phyloP scores from a whole-genome alignment of 805 yeast genomes.

The Ogataea chonburiensis region DNA sequence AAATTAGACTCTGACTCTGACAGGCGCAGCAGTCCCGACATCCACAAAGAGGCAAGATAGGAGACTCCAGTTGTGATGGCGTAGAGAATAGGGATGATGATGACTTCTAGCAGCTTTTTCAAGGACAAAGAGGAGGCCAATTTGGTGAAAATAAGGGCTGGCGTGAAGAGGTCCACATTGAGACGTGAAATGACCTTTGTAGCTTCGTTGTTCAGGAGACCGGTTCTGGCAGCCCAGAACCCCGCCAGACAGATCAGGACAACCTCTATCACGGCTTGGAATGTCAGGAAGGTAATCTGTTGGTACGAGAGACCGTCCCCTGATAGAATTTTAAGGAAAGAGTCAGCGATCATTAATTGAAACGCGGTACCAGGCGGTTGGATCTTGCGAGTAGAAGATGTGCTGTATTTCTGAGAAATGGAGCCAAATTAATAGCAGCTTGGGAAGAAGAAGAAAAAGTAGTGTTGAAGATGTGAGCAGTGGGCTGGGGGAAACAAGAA shows the following conservation, averaged over 20 bases:
- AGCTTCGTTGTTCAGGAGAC: slow-evolving; percentile 66
- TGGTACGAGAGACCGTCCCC: slow-evolving; percentile 23
- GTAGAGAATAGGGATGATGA: slow-evolving; percentile 80
- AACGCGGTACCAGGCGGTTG: slow-evolving; percentile 8
- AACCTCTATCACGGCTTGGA: slow-evolving; percentile 90
- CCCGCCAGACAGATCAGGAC: slow-evolving; percentile 86
- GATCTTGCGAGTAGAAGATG: slow-evolving; percentile 1
- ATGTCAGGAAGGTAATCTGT: slow-evolving; percentile 64
- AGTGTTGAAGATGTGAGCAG: too few relatives aligned
- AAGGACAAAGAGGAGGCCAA: slow-evolving; percentile 65
- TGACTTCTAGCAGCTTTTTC: slow-evolving; percentile 73
- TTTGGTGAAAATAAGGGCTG: slow-evolving; percentile 89
- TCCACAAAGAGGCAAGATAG: slow-evolving; percentile 55
- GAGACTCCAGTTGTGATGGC: slow-evolving; percentile 82
- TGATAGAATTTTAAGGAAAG: slow-evolving; percentile 4
- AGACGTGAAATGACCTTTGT: slow-evolving; percentile 74
- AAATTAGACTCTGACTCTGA: slow-evolving; percentile 80
- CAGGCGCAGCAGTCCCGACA: slow-evolving; percentile 52
- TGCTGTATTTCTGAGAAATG: not conserved
- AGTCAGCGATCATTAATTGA: slow-evolving; percentile 11
- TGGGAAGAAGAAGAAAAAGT: slow-evolving; percentile 1
- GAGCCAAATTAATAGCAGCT: not conserved
- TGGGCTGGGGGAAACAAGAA: not conserved
- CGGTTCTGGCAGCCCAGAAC: slow-evolving; percentile 74
- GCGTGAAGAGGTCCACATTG: slow-evolving; percentile 91